These are phyloP conservation scores for Blattamonas nauphoetae DNA, from an alignment of 78 protist species.

Conservation along the genomic window DNA sequence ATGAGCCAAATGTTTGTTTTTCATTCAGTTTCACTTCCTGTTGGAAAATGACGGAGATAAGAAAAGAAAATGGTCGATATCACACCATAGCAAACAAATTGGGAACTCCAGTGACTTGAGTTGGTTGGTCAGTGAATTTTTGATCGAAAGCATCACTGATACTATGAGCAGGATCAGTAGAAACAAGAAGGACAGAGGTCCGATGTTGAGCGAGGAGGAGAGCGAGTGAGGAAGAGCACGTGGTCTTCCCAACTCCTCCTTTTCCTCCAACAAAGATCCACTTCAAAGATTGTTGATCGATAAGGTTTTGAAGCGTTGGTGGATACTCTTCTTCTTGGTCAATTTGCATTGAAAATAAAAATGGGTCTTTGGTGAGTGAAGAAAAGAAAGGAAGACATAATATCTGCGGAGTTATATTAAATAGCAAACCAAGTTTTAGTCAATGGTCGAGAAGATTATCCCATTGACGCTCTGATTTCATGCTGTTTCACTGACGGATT, in stretches of 20 bases:
- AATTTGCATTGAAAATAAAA: no score
- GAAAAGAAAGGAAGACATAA: no score
- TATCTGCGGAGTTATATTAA: no score
- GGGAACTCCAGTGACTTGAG: slow-evolving; percentile 54
- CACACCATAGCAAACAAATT: slow-evolving; percentile 75
- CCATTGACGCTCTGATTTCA: no score
- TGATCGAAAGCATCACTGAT: slow-evolving; percentile 42
- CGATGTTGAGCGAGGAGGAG: slow-evolving; percentile 16
- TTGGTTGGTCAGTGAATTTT: slow-evolving; percentile 50
- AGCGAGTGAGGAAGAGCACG: slow-evolving; percentile 42
- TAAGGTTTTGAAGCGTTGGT: slow-evolving; percentile 20
- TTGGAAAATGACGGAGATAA: not conserved
- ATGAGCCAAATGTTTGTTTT: no score
- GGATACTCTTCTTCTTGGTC: no score
- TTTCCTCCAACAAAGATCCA: slow-evolving; percentile 99
- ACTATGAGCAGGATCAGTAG: slow-evolving; percentile 61
- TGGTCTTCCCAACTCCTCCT: slow-evolving; percentile 50
- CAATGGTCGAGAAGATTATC: no score
- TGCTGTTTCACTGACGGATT: no score
- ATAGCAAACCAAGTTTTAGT: no score
- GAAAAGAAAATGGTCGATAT: not conserved
- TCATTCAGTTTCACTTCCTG: not conserved
- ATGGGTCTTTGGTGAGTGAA: no score
- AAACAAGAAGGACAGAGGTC: slow-evolving; percentile 31
- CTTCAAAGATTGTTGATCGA: slow-evolving; percentile 24